phyloP scores from a whole-genome alignment of 305 asterid genomes.

The Fraxinus greggii region DNA sequence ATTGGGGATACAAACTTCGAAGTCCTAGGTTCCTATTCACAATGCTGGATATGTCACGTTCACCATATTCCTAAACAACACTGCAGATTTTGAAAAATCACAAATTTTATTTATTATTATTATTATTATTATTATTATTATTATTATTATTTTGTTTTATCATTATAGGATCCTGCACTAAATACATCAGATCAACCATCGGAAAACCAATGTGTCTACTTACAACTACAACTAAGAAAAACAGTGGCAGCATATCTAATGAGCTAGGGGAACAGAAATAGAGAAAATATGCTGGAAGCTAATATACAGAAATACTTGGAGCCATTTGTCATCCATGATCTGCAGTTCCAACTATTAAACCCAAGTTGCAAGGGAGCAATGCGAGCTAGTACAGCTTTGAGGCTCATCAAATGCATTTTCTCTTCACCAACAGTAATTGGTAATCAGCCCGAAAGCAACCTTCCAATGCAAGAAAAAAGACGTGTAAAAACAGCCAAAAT shows the following conservation, averaged over 20 bases:
- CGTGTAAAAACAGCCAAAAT: constrained; percentile 1
- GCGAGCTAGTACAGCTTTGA: constrained; percentile 2
- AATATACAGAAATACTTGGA: constrained; percentile 25
- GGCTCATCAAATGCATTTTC: constrained; percentile 13
- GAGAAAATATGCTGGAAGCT: neutral
- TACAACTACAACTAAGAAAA: neutral
- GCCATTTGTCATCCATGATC: neutral
- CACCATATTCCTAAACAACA: neutral
- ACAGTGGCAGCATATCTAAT: constrained; percentile 13
- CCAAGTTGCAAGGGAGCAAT: constrained; percentile 4
- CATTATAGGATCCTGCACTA: neutral
- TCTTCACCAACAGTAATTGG: constrained; percentile 25
- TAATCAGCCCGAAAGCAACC: constrained; percentile 40
- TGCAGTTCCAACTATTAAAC: neutral
- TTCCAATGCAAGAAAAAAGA: constrained; percentile 18
- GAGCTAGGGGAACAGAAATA: constrained; percentile 22
- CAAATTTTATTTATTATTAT: too few relatives aligned
- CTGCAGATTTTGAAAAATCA: neutral
- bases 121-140: too few relatives aligned
- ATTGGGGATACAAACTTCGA: neutral
- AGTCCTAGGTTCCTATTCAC: neutral
- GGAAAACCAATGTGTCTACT: neutral
- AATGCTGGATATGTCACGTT: neutral
- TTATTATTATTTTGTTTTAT: too few relatives aligned
- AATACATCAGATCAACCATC: neutral